Evolutionary conservation across 2,329 filamentous ascomycete species (phyloP).

Genomic region (Arachnopeziza araneosa): DNA sequence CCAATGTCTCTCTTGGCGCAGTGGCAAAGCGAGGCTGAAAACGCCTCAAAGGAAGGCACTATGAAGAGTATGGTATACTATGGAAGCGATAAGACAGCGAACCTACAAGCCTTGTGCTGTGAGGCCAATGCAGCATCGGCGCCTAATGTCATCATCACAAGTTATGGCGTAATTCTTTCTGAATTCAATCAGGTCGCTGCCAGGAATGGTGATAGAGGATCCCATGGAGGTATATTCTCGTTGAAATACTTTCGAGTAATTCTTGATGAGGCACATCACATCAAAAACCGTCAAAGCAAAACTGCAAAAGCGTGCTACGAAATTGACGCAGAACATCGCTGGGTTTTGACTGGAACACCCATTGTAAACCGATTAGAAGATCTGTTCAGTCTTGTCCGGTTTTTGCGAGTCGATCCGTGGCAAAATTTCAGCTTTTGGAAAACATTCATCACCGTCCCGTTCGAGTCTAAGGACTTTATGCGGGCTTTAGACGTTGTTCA

Average conservation of each 20-base stretch:
- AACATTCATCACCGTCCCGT: conserved; percentile 95
- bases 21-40: conserved; percentile 93
- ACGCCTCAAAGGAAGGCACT: conserved; percentile 78
- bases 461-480: conserved; percentile 92
- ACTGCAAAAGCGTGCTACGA: conserved; percentile 95
- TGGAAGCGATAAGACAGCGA: conserved; percentile 73
- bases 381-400: conserved; percentile 86
- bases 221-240: conserved; percentile 75
- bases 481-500: conserved; percentile 94
- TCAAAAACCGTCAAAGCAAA: conserved; percentile 87
- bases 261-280: conserved; percentile 89
- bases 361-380: conserved; percentile 96
- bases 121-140: conserved; percentile 67
- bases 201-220: conserved; percentile 59
- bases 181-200: conserved; percentile 74
- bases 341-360: conserved; percentile 90
- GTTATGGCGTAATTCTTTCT: conserved; percentile 85
- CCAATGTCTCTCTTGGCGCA: conserved; percentile 95
- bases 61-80: conserved; percentile 89
- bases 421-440: conserved; percentile 99
- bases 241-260: conserved; percentile 93
- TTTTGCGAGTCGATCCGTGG: conserved; percentile 93
- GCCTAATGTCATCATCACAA: conserved; percentile 89
- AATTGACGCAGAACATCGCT: conserved; percentile 76
- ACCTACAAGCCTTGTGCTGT: conserved; percentile 75